Evolutionary conservation across 768 basidiomycete species (phyloP).

Genomic region (Rhodosporidiobolus sp.): DNA sequence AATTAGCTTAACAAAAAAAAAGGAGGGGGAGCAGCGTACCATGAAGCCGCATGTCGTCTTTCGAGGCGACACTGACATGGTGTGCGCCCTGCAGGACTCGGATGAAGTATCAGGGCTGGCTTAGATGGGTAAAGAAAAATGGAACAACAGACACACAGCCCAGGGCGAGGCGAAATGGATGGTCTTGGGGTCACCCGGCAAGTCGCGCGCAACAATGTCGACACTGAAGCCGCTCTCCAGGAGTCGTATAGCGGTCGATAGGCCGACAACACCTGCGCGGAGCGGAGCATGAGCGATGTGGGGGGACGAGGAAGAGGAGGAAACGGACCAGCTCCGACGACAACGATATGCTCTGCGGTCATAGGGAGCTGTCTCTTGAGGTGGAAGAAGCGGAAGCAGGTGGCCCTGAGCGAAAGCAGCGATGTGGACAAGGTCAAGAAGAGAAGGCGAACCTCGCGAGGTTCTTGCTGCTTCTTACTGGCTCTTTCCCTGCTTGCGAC

Average conservation of each 20-base stretch:
- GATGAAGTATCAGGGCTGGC: background rate
- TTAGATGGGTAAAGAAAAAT: background rate
- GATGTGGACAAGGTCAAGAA: background rate
- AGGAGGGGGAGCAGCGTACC: conserved; percentile 50
- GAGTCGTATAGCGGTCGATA: conserved; percentile 69
- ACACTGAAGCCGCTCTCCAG: conserved; percentile 67
- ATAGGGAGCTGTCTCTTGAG: background rate
- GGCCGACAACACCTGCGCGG: conserved; percentile 65
- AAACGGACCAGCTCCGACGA: conserved; percentile 53
- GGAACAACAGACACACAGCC: conserved; percentile 59
- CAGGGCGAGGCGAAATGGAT: conserved; percentile 75
- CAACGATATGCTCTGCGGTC: conserved; percentile 42
- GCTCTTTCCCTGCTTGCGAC: too few relatives aligned
- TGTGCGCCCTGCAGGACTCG: conserved; percentile 63
- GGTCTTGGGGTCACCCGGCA: conserved; percentile 70
- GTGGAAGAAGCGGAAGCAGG: background rate
- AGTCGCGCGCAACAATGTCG: conserved; percentile 65
- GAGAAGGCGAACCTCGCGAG: background rate
- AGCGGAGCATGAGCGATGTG: conserved; percentile 13
- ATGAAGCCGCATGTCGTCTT: conserved; percentile 57
- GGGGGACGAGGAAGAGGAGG: background rate
- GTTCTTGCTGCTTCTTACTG: too few relatives aligned
- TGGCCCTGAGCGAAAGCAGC: background rate
- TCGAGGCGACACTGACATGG: conserved; percentile 61
- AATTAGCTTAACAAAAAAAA: background rate